Evolutionary conservation across 208 protist genomes (phyloP).

Genomic region (Crithidia acanthocephali): DNA sequence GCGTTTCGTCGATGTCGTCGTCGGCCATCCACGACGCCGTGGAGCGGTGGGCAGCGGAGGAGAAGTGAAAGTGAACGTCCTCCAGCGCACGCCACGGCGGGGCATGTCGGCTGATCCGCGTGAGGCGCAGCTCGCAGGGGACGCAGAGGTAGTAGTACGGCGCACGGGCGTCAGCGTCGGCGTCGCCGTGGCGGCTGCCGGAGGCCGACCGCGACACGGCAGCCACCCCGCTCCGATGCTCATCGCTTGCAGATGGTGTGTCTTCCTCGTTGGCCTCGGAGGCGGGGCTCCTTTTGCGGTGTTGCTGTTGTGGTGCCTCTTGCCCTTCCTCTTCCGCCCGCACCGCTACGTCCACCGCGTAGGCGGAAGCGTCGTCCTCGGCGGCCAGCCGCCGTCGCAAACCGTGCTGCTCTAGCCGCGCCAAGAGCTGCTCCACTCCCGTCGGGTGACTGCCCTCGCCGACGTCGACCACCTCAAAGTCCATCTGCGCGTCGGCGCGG

Average conservation of each 20-base stretch:
- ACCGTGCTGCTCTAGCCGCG: conserved; percentile 85
- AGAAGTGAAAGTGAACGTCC: conserved; percentile 86
- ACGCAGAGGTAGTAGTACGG: conserved; percentile 90
- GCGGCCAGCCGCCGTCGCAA: conserved; percentile 59
- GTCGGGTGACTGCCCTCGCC: conserved; percentile 60
- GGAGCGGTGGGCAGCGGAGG: conserved; percentile 70
- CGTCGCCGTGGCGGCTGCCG: neutral
- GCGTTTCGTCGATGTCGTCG: conserved; percentile 72
- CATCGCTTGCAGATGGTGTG: neutral
- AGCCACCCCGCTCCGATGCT: neutral
- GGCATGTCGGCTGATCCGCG: conserved; percentile 32
- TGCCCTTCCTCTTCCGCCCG: neutral
- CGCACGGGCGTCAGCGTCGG: conserved; percentile 29
- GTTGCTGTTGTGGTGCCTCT: neutral
- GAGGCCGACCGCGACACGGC: neutral
- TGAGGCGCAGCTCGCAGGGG: conserved; percentile 78
- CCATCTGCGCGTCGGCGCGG: conserved; percentile 23
- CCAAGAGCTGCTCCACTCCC: conserved; percentile 67
- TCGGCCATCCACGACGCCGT: conserved; percentile 79
- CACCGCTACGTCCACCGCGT: conserved; percentile 23
- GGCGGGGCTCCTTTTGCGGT: neutral
- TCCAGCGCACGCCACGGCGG: conserved; percentile 67
- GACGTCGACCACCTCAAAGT: conserved; percentile 65
- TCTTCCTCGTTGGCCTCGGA: neutral
- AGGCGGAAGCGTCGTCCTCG: conserved; percentile 40